A percentile compares a stretch with the other conserved stretches of the same genome.
Evolutionary conservation across 2,329 filamentous ascomycete species (phyloP).

Genomic region (Bipolaris gigantea): DNA sequence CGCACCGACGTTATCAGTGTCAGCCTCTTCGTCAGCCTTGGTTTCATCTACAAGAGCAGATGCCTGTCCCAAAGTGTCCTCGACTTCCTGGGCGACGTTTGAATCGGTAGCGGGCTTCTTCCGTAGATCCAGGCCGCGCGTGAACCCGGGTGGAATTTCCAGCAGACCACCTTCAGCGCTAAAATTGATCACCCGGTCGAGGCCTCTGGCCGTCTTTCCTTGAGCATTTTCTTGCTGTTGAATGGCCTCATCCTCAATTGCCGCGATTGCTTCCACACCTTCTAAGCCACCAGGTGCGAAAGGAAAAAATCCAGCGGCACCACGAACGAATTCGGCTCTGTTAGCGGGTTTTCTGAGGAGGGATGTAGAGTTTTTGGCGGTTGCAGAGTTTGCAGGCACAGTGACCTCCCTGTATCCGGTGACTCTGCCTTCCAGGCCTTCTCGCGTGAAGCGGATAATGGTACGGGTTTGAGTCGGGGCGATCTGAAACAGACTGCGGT

Average conservation of each 20-base stretch:
- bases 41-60: slow-evolving; percentile 35
- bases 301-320: slow-evolving; percentile 89
- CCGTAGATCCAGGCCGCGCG: slow-evolving; percentile 74
- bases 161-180: slow-evolving; percentile 76
- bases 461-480: slow-evolving; percentile 91
- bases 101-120: slow-evolving; percentile 60
- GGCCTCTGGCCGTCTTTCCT: slow-evolving; percentile 51
- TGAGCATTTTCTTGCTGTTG: slow-evolving; percentile 52
- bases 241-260: slow-evolving; percentile 75
- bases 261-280: slow-evolving; percentile 80
- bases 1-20: slow-evolving; percentile 24
- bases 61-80: slow-evolving; percentile 62
- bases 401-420: slow-evolving; percentile 95
- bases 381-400: slow-evolving; percentile 83
- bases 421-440: slow-evolving; percentile 88
- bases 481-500: slow-evolving; percentile 81
- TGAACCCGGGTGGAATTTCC: slow-evolving; percentile 79
- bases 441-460: slow-evolving; percentile 87
- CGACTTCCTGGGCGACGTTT: slow-evolving; percentile 69
- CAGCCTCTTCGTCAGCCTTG: slow-evolving; percentile 31
- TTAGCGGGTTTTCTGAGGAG: slow-evolving; percentile 82
- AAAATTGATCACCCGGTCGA: slow-evolving; percentile 87
- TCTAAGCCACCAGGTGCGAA: slow-evolving; percentile 91
- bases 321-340: slow-evolving; percentile 87
- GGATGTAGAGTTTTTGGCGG: slow-evolving; percentile 93